These are phyloP conservation scores for Cupressus sempervirens DNA, from an alignment of 75 land plant species.

Conservation along the genomic window DNA sequence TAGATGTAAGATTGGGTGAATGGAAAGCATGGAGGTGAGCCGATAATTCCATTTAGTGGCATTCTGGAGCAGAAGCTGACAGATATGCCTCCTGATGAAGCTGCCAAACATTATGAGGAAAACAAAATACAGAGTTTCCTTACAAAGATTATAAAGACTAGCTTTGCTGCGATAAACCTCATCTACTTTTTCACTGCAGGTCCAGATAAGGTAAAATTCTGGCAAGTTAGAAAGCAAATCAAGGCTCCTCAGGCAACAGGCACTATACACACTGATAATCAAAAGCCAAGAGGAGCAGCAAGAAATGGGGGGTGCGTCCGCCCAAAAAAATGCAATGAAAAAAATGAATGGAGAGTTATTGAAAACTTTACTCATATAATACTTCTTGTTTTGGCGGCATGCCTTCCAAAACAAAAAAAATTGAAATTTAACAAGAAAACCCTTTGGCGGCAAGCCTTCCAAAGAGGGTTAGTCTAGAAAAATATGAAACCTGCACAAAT, in stretches of 20 bases:
- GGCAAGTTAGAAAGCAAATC: conserved; percentile 90
- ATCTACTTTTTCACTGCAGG: conserved; percentile 99
- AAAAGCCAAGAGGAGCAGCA: too few species aligned
- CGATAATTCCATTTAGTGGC: conserved; percentile 92
- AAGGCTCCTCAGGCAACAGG: conserved; percentile 99
- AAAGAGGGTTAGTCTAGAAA: too few species aligned
- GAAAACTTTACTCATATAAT: too few species aligned
- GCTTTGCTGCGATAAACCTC: conserved; percentile 93
- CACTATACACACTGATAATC: conserved; percentile 93
- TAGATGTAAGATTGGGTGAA: too few species aligned
- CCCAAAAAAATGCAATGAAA: too few species aligned
- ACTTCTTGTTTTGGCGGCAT: too few species aligned
- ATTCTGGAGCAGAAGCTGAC: conserved; percentile 80
- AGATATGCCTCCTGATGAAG: conserved; percentile 95
- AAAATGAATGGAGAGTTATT: too few species aligned
- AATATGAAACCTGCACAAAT: too few species aligned
- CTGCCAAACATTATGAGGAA: conserved; percentile 91
- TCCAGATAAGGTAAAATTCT: conserved; percentile 99
- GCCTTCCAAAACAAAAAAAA: too few species aligned
- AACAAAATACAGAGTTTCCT: conserved; percentile 95
- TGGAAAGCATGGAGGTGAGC: conserved; percentile 97
- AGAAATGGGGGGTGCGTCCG: too few species aligned
- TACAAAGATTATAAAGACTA: conserved; percentile 96
- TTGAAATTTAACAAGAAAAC: too few species aligned
- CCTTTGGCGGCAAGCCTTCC: too few species aligned